Evolutionary conservation across 2,329 filamentous ascomycete species (phyloP).

Genomic region (Rutstroemia sp.): DNA sequence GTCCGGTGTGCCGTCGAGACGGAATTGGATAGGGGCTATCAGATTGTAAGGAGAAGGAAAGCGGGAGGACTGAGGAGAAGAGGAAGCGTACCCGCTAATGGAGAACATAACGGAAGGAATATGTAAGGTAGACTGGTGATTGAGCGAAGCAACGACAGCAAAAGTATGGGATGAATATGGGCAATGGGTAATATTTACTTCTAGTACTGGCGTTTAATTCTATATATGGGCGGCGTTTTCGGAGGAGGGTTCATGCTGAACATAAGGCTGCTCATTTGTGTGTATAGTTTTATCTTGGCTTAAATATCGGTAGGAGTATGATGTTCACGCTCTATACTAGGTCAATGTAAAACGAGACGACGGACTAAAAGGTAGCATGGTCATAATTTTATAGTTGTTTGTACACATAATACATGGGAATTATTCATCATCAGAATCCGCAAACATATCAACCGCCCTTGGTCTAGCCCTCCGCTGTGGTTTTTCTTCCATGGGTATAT

Average conservation of each 20-base stretch:
- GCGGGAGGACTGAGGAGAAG: conserved; percentile 28
- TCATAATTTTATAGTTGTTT: background rate
- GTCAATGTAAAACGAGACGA: too few relatives aligned
- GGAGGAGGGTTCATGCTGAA: too few relatives aligned
- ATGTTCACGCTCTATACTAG: too few relatives aligned
- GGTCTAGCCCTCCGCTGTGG: conserved; percentile 35
- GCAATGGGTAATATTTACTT: too few relatives aligned
- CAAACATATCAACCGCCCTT: conserved; percentile 82
- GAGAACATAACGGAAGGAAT: conserved; percentile 19
- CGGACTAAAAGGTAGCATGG: background rate
- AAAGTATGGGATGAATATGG: too few relatives aligned
- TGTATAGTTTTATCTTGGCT: too few relatives aligned
- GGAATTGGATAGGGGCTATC: conserved; percentile 79
- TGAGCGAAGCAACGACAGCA: too few relatives aligned
- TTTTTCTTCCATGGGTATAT: conserved; percentile 8
- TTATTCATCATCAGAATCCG: conserved; percentile 54
- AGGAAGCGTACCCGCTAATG: conserved; percentile 26
- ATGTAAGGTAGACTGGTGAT: conserved; percentile 25
- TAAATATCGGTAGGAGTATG: too few relatives aligned
- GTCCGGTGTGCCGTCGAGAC: conserved; percentile 81
- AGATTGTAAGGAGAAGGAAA: conserved; percentile 57
- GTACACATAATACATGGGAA: background rate
- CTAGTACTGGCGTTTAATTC: too few relatives aligned
- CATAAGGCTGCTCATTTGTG: too few relatives aligned
- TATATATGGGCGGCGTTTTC: too few relatives aligned